Base-by-base conservation (phyloP, 176 grass and related monocot genomes). In the Oryza glaberrima region DNA sequence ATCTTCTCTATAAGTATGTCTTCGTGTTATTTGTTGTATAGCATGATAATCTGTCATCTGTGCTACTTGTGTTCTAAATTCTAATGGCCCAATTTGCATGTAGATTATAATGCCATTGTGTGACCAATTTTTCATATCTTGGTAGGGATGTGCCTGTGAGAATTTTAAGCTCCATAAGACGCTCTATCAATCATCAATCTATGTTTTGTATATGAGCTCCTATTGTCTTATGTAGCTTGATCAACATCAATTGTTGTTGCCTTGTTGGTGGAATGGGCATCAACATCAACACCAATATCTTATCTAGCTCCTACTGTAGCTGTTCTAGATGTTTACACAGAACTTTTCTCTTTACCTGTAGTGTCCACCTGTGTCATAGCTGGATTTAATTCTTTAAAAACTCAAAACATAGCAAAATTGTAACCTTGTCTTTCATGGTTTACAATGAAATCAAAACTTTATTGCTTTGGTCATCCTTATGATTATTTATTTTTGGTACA, bases 201-300 rank as follows among this genome's bases (percentile, higher is more conserved):
- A 44, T 79, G n/a, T 79, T 67, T 68, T 80, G 48, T 32, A 43
- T 38, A 48, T 75, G 38, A 67, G 61, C 60, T 74, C 74, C 67
- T 86, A 35, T 20, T 58, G 19, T 58, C 54, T 56, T 19, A n/a
- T 58, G 4, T 17, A 58, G 19, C 54, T 58, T 19, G 54, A 58
- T 58, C 54, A 58, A 8, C 17, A 58, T 58, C 54, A 58, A 58
- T 58, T 8, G 19, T 49, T 49, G 47, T 58, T 58, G 48, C 6
- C 5, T 48, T 48, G 47, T 58, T 58, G 49, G 49, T 52, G 49
- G 49, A 52, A 52, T 52, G 14, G 49, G 6, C 9, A 9, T 10
- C 9, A 9, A 44, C 43, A 44, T 44, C 9, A 44, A 44, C 43
- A 44, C 43, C 43, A 49, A 67, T 26, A 34, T 72, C 9, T 28